These are phyloP conservation scores for Fusarium oxysporum DNA, from an alignment of 2,329 filamentous ascomycete genomes.

Conservation along the genomic window DNA sequence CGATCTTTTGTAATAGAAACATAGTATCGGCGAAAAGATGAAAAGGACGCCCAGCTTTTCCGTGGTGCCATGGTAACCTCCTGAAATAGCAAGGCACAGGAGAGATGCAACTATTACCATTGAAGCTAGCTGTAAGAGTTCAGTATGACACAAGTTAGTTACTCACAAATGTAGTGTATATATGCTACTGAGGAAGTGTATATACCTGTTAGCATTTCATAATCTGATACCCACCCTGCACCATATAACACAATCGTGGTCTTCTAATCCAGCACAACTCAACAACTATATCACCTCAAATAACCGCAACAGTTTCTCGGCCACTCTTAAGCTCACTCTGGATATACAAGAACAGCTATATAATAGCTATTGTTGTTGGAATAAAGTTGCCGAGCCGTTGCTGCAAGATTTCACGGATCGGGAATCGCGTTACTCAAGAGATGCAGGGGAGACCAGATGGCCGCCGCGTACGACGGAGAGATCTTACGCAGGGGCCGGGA, in stretches of 20 bases:
- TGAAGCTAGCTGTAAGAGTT: background rate
- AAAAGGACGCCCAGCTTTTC: background rate
- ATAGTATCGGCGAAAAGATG: background rate
- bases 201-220: background rate
- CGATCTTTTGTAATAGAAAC: background rate
- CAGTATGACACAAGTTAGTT: background rate
- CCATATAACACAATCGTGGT: background rate
- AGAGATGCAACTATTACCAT: background rate
- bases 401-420: constrained; percentile 39
- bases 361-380: constrained; percentile 16
- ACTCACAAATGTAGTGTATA: too few species aligned
- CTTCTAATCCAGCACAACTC: background rate
- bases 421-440: constrained; percentile 29
- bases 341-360: background rate
- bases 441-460: constrained; percentile 1
- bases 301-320: background rate
- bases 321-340: too few species aligned
- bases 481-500: constrained; percentile 5
- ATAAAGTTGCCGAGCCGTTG: constrained; percentile 35
- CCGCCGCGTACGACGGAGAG: constrained; percentile 20
- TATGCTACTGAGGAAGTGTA: background rate
- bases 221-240: background rate
- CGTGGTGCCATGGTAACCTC: background rate
- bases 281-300: background rate
- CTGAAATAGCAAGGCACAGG: background rate